Percentiles rank a stretch among this genome's conserved stretches.
Evolutionary conservation across 495 filamentous ascomycete genomes (phyloP).

Genomic region (Penicillium cataractarum): DNA sequence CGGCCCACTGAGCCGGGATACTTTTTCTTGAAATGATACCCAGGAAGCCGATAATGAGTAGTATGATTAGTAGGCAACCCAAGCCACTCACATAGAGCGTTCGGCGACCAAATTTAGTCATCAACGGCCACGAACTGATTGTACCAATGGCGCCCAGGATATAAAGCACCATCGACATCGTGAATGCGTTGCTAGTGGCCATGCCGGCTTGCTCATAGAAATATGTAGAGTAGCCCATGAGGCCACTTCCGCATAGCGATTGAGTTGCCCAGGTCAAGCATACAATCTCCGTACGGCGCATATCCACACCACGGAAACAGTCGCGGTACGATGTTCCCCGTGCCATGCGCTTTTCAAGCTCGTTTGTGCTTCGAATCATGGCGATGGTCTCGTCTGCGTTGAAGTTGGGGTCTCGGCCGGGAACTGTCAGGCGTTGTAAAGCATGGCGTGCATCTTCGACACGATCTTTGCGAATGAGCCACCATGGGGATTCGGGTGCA

Average conservation of each 20-base stretch:
- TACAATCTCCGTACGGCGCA: conserved; percentile 73
- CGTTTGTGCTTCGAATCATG: conserved; percentile 83
- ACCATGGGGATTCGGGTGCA: conserved; percentile 80
- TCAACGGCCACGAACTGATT: conserved; percentile 30
- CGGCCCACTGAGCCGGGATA: conserved; percentile 51
- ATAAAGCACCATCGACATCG: conserved; percentile 29
- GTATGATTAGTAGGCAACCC: conserved; percentile 45
- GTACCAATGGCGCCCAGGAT: conserved; percentile 35
- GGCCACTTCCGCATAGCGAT: conserved; percentile 13
- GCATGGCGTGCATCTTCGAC: conserved; percentile 66
- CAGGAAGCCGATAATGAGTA: conserved; percentile 65
- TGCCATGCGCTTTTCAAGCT: conserved; percentile 67
- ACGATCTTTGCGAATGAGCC: conserved; percentile 72
- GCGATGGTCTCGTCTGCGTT: conserved; percentile 71
- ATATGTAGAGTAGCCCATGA: conserved; percentile 59
- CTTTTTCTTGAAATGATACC: conserved; percentile 50
- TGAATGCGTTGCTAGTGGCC: conserved; percentile 40
- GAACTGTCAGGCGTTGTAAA: conserved; percentile 60
- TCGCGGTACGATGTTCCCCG: conserved; percentile 65
- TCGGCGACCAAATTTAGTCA: conserved; percentile 54
- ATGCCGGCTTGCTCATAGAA: conserved; percentile 68
- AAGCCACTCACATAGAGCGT: conserved; percentile 58
- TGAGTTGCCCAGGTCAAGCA: conserved; percentile 56
- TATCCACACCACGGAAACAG: conserved; percentile 73
- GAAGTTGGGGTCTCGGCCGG: conserved; percentile 57